Percentiles rank a stretch among this genome's conserved stretches.
phyloP scores from a whole-genome alignment of 805 yeast species.

The Metschnikowia baotianmanensis region DNA sequence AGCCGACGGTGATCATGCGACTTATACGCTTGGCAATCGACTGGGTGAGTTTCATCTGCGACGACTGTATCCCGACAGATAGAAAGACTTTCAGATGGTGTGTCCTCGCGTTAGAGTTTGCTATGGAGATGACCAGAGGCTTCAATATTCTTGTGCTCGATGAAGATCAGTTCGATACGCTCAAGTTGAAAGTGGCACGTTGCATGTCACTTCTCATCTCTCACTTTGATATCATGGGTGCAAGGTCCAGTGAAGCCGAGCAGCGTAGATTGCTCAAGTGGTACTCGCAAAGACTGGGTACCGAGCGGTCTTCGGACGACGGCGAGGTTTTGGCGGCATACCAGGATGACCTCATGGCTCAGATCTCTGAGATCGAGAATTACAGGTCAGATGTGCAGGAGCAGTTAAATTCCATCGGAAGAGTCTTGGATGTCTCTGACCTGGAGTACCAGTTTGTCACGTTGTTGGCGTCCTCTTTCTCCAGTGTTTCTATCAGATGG shows the following conservation, averaged over 20 bases:
- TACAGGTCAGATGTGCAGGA: slow-evolving; percentile 46
- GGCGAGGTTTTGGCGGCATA: slow-evolving; percentile 45
- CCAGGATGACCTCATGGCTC: slow-evolving; percentile 65
- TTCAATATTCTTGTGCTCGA: slow-evolving; percentile 79
- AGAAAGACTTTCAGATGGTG: slow-evolving; percentile 93
- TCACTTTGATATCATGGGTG: slow-evolving; percentile 98
- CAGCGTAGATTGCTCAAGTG: slow-evolving; percentile 53
- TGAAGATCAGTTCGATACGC: slow-evolving; percentile 67
- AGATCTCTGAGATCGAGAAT: slow-evolving; percentile 62
- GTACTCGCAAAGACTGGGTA: slow-evolving; percentile 52
- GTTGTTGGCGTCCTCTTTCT: slow-evolving; percentile 82
- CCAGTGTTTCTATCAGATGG: slow-evolving; percentile 93
- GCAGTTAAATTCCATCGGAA: slow-evolving; percentile 59
- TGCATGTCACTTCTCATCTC: slow-evolving; percentile 92
- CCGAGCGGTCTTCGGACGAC: slow-evolving; percentile 43
- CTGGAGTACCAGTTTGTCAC: slow-evolving; percentile 85
- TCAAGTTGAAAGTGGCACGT: slow-evolving; percentile 84
- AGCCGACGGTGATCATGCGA: slow-evolving; percentile 66
- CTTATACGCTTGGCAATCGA: slow-evolving; percentile 76
- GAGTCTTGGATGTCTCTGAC: slow-evolving; percentile 84
- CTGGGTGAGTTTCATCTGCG: slow-evolving; percentile 91
- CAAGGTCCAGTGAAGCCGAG: slow-evolving; percentile 75
- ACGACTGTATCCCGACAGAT: slow-evolving; percentile 92
- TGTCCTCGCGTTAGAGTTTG: slow-evolving; percentile 91
- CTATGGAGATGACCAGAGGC: slow-evolving; percentile 91